Evolutionary conservation across 2,329 filamentous ascomycete genomes (phyloP).

Genomic region (Endoconidiophora laricicola): DNA sequence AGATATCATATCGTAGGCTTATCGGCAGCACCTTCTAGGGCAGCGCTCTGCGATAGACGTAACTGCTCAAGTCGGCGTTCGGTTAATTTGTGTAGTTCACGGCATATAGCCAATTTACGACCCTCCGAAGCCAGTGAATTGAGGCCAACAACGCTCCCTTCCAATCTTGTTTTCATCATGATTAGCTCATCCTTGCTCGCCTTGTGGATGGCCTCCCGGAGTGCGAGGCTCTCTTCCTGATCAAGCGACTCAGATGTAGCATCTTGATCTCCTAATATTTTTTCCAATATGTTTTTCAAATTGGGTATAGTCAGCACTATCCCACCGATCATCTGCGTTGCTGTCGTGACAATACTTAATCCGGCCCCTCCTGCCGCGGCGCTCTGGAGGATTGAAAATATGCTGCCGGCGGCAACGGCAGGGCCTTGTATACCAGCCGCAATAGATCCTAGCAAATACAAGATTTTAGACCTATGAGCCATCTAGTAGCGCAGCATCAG

Average conservation of each 20-base stretch:
- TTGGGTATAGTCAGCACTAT: slow-evolving; percentile 1
- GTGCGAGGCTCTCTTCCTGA: not conserved
- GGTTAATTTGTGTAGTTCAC: too few relatives aligned
- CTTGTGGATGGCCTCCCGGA: not conserved
- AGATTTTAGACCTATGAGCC: not conserved
- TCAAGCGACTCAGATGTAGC: not conserved
- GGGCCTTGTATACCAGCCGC: slow-evolving; percentile 1
- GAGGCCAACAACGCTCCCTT: not conserved
- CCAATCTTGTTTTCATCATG: not conserved
- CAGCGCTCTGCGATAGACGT: too few relatives aligned
- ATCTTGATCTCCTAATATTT: not conserved
- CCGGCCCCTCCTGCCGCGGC: slow-evolving; percentile 2
- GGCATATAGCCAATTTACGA: too few relatives aligned
- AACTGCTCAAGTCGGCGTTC: too few relatives aligned
- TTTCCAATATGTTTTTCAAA: not conserved
- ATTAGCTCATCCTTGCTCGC: not conserved
- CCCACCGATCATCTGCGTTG: not conserved
- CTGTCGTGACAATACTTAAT: too few relatives aligned
- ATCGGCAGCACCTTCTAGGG: too few relatives aligned
- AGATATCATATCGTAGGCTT: too few relatives aligned
- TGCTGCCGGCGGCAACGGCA: not conserved
- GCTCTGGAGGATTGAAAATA: slow-evolving; percentile 8
- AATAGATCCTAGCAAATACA: not conserved
- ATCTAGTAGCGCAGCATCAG: not conserved
- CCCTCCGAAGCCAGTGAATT: too few relatives aligned